Evolutionary conservation across 352 stramenopile genomes (phyloP), one percentile per base, ranked within the genome.

Genomic region (Pythium phragmiticola): DNA sequence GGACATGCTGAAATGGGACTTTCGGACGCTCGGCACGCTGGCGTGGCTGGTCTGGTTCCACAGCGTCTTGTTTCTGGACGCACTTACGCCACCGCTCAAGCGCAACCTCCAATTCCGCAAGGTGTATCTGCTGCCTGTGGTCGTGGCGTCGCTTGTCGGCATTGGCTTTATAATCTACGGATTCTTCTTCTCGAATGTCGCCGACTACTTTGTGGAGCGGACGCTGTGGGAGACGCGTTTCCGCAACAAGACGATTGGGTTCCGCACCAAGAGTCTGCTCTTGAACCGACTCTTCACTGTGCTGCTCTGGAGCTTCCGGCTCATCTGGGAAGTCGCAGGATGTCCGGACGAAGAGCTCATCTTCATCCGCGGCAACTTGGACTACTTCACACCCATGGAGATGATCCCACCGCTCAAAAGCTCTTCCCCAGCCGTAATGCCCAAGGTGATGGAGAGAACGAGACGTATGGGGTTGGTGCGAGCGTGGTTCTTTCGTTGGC

Each of bases 301-400:
- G 47, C 56, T 78, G 7, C 60, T 83, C 12, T 86, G 73, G 77
- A 75, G 68, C 46, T 66, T 65, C 16, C 69, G 74, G 2, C 59
- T 84, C 14, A 59, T 69, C 16, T 83, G 66, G 65, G 72, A 78
- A 8, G 56, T 78, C 23, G 62, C 60, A 4, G 57, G 13, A 30
- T 69, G 71, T 55, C 46, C 63, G 8, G 73, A 81, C 47, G 57
- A 77, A 42, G 68, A 83, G 53, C 63, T 83, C 19, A 75, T 61
- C 17, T 73, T 72, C n/a, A 72, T 83, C 41, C 70, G 73, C 8
- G 77, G 77, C 3, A 68, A 53, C 5, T 56, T 85, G 42, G 68
- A 80, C 33, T 85, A 85, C 51, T 78, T 73, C 36, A 78, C 70
- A 13, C 73, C 74, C 2, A 71, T 83, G 33, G 73, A 85, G n/a